Evolutionary conservation across 169 alveolate species (phyloP), one percentile per base, ranked within the genome.

Genomic region (Plasmodium fragile): DNA sequence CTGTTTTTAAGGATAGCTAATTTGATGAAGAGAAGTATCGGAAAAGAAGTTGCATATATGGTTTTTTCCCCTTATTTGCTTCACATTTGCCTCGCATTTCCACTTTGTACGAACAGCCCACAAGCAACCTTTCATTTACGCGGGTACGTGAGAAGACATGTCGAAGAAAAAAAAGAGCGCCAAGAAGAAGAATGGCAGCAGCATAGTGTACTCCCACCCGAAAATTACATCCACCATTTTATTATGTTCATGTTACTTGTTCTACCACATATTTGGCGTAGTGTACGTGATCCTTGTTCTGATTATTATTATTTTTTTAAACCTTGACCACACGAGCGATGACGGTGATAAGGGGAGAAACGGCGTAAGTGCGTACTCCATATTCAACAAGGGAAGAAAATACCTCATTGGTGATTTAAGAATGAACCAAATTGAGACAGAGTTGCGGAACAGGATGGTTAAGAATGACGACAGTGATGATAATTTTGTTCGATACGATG

Each of bases 351-450:
- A 34, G 4, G 25, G 55, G 34, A 80, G 90, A 30, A 52, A 30
- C n/a, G 13, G 43, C 41, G 25, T 84, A 72, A 84, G 92, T 32
- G 92, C 92, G 1, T 84, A 84, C 30, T 84, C 92, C 36, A 52
- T 84, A 30, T 84, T 84, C 41, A 84, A 84, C 65, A 84, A 84
- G 43, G 92, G 83, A 25, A 84, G 59, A 52, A 71, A 34, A 73
- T 84, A 84, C 59, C 25, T 84, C 43, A 32, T 84, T 43, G 92
- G 92, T 10, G 92, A 84, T 52, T 84, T 84, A 53, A 45, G 92
- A 52, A 84, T 84, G 92, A 84, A 84, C 65, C 92, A 84, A 84
- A 84, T 84, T 30, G 92, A 84, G 39, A 73, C 49, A 30, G 92
- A 84, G 59, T 73, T 84, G 28, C 49, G 92, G 52, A 72, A 84